phyloP scores from a whole-genome alignment of 805 yeast species.

The Kuraishia floccosa region DNA sequence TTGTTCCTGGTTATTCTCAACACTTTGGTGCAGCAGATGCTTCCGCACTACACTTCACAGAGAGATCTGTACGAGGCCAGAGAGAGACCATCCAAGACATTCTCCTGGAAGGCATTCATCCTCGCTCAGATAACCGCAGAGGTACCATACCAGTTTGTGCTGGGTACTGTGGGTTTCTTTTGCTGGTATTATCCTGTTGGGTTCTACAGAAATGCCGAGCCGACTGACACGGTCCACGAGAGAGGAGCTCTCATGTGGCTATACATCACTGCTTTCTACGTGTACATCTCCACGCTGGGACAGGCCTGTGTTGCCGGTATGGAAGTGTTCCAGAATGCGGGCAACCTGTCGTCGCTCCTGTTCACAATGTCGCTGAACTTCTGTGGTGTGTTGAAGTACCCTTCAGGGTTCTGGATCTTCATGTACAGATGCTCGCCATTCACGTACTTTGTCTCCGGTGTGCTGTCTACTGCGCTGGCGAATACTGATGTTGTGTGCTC shows the following conservation, averaged over 20 bases:
- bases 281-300: conserved; percentile 48
- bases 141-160: conserved; percentile 48
- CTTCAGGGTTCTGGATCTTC: conserved; percentile 65
- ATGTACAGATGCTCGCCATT: conserved; percentile 68
- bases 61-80: conserved; percentile 62
- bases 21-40: conserved; percentile 49
- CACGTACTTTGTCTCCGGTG: conserved; percentile 50
- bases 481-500: conserved; percentile 36
- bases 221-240: conserved; percentile 30
- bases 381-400: conserved; percentile 67
- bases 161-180: conserved; percentile 52
- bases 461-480: conserved; percentile 46
- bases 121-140: conserved; percentile 54
- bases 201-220: conserved; percentile 45
- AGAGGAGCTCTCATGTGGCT: conserved; percentile 46
- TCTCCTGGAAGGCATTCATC: conserved; percentile 55
- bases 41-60: conserved; percentile 50
- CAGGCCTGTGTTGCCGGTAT: conserved; percentile 48
- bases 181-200: conserved; percentile 70
- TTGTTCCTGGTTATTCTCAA: conserved; percentile 50
- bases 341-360: conserved; percentile 42
- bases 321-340: conserved; percentile 52
- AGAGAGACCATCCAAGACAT: conserved; percentile 65
- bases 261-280: conserved; percentile 29
- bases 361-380: conserved; percentile 56